These are phyloP conservation scores for Scheffersomyces cryptocercus DNA, from an alignment of 1,139 yeast species.

Conservation along the genomic window DNA sequence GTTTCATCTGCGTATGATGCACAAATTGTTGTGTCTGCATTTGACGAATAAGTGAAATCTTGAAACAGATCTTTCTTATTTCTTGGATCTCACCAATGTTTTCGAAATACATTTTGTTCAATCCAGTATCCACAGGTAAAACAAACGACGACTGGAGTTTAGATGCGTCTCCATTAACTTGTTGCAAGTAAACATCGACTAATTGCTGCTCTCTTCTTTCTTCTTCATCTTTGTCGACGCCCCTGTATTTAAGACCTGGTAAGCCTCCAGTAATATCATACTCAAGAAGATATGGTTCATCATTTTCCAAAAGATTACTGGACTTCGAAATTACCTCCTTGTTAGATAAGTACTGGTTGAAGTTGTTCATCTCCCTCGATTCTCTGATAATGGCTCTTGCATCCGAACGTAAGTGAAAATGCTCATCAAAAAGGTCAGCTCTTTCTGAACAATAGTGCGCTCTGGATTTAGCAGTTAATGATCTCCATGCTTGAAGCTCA, in stretches of 20 bases:
- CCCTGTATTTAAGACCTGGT: constrained; percentile 63
- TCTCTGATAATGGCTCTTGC: constrained; percentile 69
- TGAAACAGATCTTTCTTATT: constrained; percentile 83
- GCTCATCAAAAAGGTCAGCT: constrained; percentile 61
- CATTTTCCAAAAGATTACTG: constrained; percentile 53
- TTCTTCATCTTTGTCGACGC: constrained; percentile 48
- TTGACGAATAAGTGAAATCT: constrained; percentile 83
- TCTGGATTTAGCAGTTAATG: constrained; percentile 74
- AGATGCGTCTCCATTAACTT: constrained; percentile 29
- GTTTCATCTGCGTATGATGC: constrained; percentile 72
- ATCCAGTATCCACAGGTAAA: constrained; percentile 49
- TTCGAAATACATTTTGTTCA: constrained; percentile 58
- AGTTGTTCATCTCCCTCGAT: constrained; percentile 59
- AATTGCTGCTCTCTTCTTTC: constrained; percentile 53
- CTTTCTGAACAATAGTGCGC: constrained; percentile 74
- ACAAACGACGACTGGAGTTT: constrained; percentile 32
- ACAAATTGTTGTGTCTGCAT: constrained; percentile 84
- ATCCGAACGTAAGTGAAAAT: constrained; percentile 57
- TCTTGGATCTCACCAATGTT: constrained; percentile 84
- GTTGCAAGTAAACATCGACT: constrained; percentile 38
- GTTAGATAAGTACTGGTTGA: constrained; percentile 48
- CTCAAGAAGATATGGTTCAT: constrained; percentile 73
- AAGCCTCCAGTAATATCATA: constrained; percentile 82
- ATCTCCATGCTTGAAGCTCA: constrained; percentile 73
- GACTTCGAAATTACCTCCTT: constrained; percentile 42